A percentile compares a stretch with the other conserved stretches of the same genome.
Conservation (phyloP, 2,329 filamentous ascomycete species). For the Fusarium devonianum region DNA sequence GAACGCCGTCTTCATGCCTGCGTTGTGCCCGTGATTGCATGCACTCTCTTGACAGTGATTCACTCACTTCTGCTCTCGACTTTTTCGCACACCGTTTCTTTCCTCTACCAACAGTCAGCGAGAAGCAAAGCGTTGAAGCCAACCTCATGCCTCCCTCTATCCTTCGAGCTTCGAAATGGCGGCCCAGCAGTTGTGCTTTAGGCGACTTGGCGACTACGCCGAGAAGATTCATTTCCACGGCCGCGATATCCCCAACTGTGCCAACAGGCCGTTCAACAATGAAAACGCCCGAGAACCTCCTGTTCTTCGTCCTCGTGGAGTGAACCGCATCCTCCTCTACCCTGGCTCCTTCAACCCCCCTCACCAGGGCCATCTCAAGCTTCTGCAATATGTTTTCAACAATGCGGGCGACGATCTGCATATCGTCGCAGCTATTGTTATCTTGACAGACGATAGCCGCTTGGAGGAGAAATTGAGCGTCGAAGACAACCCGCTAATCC, state of each 20-base stretch:
- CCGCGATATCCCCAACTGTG: neutral
- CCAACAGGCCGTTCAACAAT: constrained; percentile 28
- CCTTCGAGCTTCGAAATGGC: constrained; percentile 17
- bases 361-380: constrained; percentile 45
- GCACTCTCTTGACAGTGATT: too few species aligned
- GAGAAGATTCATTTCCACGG: constrained; percentile 14
- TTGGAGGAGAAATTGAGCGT: constrained; percentile 35
- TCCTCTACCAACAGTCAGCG: too few species aligned
- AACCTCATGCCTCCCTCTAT: neutral
- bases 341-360: constrained; percentile 51
- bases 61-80: too few species aligned
- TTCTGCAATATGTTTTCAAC: constrained; percentile 42
- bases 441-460: constrained; percentile 37
- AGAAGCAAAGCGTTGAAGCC: too few species aligned
- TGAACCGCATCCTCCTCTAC: constrained; percentile 46
- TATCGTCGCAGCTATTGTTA: constrained; percentile 44
- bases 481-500: constrained; percentile 12
- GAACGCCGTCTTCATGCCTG: too few species aligned
- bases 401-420: constrained; percentile 41
- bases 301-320: constrained; percentile 12
- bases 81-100: too few species aligned
- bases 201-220: constrained; percentile 29
- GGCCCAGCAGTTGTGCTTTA: too few species aligned
- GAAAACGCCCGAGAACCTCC: constrained; percentile 3
- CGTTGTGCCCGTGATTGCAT: too few species aligned